phyloP scores from a whole-genome alignment of 108 stramenopile species.

The Pseudonitzschia delicatissima region DNA sequence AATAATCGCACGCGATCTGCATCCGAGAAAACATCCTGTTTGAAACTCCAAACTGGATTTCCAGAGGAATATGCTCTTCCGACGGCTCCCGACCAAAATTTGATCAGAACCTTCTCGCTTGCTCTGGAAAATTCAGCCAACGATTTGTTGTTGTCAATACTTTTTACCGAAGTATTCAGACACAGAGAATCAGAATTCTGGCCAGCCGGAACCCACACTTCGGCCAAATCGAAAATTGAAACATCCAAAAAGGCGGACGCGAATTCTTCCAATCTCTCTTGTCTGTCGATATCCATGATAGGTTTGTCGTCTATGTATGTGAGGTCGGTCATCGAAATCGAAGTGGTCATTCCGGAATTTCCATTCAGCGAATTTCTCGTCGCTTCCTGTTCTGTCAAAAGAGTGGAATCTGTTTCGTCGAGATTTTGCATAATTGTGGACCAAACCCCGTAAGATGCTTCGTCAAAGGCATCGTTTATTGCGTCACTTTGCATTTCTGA shows the following conservation, averaged over 20 bases:
- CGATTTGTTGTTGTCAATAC: constrained; percentile 42
- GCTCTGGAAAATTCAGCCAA: constrained; percentile 50
- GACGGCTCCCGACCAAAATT: constrained; percentile 79
- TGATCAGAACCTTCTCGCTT: constrained; percentile 49
- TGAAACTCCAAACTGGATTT: constrained; percentile 88
- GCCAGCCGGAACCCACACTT: constrained; percentile 80
- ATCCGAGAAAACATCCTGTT: constrained; percentile 67
- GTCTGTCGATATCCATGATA: constrained; percentile 28
- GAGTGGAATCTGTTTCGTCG: constrained; percentile 24
- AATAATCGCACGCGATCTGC: constrained; percentile 49
- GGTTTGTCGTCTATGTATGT: constrained; percentile 20
- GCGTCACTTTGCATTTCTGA: neutral
- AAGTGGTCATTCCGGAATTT: neutral
- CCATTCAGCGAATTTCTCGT: constrained; percentile 19
- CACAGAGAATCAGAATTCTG: constrained; percentile 36
- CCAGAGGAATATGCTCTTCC: constrained; percentile 79
- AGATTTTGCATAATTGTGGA: constrained; percentile 74
- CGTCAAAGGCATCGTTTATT: constrained; percentile 62
- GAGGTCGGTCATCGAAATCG: neutral
- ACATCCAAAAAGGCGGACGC: constrained; percentile 88
- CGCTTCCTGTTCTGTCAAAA: constrained; percentile 15
- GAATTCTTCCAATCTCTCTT: constrained; percentile 90
- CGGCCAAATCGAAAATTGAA: constrained; percentile 93
- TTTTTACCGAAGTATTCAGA: constrained; percentile 59
- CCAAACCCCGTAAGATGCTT: constrained; percentile 88